Evolutionary conservation across 1,284 basidiomycete species (phyloP).

Genomic region (Boletus sp.): DNA sequence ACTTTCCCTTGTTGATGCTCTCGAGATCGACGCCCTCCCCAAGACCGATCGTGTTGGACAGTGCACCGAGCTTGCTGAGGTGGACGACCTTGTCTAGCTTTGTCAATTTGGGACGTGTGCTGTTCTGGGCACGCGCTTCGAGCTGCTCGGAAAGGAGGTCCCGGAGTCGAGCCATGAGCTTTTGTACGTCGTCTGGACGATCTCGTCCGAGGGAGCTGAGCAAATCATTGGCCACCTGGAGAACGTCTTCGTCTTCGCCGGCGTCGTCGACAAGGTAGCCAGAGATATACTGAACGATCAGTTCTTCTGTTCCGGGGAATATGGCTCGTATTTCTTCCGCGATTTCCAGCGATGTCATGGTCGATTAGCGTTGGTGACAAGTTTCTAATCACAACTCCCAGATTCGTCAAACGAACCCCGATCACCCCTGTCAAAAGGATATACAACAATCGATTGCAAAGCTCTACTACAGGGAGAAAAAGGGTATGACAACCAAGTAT

Average conservation of each 20-base stretch:
- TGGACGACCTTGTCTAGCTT: constrained; percentile 95
- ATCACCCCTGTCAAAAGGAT: neutral
- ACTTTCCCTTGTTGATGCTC: constrained; percentile 94
- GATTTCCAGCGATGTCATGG: constrained; percentile 34
- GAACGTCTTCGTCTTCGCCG: constrained; percentile 87
- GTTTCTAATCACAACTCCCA: neutral
- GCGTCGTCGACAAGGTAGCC: constrained; percentile 94
- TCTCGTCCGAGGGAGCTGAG: constrained; percentile 72
- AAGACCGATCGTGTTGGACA: constrained; percentile 85
- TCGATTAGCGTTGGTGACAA: neutral
- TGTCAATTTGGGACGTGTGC: constrained; percentile 62
- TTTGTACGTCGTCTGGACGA: constrained; percentile 56
- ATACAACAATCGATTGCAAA: neutral
- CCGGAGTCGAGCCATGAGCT: constrained; percentile 70
- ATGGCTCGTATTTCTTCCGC: constrained; percentile 73
- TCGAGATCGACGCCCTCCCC: constrained; percentile 91
- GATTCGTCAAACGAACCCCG: constrained; percentile 3
- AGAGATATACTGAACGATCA: constrained; percentile 91
- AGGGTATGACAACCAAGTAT: constrained; percentile 30
- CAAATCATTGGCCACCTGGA: constrained; percentile 78
- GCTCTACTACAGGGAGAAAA: constrained; percentile 1
- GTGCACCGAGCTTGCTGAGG: constrained; percentile 84
- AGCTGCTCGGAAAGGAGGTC: constrained; percentile 70
- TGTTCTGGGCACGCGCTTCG: constrained; percentile 58
- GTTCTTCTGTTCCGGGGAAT: constrained; percentile 90